Percentiles rank a stretch among this genome's conserved stretches.
phyloP scores from a whole-genome alignment of 129 eudicot genomes.

The Scalesia atractyloides region DNA sequence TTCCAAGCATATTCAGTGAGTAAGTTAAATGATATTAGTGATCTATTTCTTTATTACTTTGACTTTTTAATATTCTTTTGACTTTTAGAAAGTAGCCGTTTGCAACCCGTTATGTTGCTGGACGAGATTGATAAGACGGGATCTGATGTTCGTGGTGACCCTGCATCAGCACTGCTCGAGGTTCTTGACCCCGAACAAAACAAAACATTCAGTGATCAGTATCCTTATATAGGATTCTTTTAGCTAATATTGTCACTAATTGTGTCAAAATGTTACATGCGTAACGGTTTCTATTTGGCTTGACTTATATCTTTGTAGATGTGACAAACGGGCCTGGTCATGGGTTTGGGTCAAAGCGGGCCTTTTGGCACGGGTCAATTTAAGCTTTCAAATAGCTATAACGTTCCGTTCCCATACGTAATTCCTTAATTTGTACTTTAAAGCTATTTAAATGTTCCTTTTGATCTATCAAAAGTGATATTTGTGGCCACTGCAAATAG shows the following conservation, averaged over 20 bases:
- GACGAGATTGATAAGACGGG: constrained; percentile 99
- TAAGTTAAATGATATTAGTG: not conserved
- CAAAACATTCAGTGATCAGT: constrained; percentile 88
- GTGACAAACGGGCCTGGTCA: not conserved
- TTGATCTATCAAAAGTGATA: constrained; percentile 86
- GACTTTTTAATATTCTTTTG: constrained; percentile 8
- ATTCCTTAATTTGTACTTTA: constrained; percentile 48
- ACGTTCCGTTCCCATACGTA: not conserved
- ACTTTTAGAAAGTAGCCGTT: constrained; percentile 71
- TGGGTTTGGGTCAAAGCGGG: not conserved
- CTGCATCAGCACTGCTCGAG: constrained; percentile 90
- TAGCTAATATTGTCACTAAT: not conserved
- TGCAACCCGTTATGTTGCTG: constrained; percentile 89
- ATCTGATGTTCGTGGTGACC: constrained; percentile 93
- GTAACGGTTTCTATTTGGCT: not conserved
- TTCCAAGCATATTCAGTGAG: not conserved
- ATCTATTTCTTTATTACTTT: constrained; percentile 7
- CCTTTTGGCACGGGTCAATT: too few species aligned
- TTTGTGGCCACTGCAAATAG: constrained; percentile 99
- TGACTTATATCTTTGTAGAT: constrained; percentile 1
- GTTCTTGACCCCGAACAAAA: constrained; percentile 99
- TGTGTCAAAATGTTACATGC: not conserved
- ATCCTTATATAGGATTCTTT: constrained; percentile 40
- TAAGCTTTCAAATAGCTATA: not conserved
- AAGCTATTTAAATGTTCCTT: constrained; percentile 94